Evolutionary conservation across 225 moss, liverwort and hornwort species (phyloP).

Genomic region (Sphagnum contortum): DNA sequence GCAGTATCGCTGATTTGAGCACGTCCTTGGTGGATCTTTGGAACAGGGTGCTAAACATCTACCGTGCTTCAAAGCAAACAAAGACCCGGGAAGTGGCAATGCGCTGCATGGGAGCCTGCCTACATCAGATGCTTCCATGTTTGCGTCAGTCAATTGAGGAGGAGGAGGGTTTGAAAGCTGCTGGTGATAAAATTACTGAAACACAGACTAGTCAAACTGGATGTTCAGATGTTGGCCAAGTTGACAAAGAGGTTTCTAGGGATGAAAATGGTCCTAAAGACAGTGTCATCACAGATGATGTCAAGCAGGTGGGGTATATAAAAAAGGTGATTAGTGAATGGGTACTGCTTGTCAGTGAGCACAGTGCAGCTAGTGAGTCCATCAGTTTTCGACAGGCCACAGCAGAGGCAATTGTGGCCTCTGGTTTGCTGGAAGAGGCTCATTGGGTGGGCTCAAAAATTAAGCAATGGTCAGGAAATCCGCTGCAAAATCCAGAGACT

Average conservation of each 20-base stretch:
- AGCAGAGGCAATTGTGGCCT: slow-evolving; percentile 78
- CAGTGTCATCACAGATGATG: neutral
- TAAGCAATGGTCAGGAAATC: neutral
- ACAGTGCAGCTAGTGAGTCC: slow-evolving; percentile 73
- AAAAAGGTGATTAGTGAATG: slow-evolving; percentile 46
- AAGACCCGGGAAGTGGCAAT: slow-evolving; percentile 85
- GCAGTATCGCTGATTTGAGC: slow-evolving; percentile 30
- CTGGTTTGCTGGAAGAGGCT: slow-evolving; percentile 66
- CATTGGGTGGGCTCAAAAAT: slow-evolving; percentile 41
- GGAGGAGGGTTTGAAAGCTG: no score
- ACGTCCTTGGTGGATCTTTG: slow-evolving; percentile 55
- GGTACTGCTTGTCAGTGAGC: slow-evolving; percentile 41
- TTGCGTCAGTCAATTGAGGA: slow-evolving; percentile 10
- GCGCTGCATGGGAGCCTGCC: slow-evolving; percentile 82
- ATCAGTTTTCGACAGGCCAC: slow-evolving; percentile 79
- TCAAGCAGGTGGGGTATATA: slow-evolving; percentile 21
- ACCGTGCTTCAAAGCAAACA: slow-evolving; percentile 61
- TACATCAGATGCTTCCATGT: slow-evolving; percentile 44
- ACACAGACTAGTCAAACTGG: no score
- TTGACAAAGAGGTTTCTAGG: neutral
- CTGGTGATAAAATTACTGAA: neutral
- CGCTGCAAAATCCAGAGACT: neutral
- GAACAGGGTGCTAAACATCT: slow-evolving; percentile 60
- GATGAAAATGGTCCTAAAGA: neutral
- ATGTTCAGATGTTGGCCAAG: no score